Base-by-base conservation (phyloP, 306 rosid genomes). In the Hippophae tibetana region DNA sequence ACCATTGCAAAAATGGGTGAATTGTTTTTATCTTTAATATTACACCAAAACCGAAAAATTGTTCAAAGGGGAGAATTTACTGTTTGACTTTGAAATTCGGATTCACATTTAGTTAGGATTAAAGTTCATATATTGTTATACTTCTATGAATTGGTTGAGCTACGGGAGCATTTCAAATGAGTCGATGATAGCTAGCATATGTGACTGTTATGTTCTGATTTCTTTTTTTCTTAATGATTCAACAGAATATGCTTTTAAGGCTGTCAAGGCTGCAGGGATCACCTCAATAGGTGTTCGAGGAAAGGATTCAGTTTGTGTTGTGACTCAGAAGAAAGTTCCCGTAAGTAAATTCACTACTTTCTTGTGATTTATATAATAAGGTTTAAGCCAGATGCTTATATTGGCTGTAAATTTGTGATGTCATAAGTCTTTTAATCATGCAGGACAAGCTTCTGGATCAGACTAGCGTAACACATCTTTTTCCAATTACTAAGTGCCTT, bases 361-460 rank as follows among this genome's bases (percentile, higher is more conserved):
- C 25, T 3, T 57, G 6, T 31, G 44, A 42, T 10, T 1, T 26
- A 6, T 14, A 12, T 47, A 44, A 59, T 18, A 18, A 18, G 3
- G 47, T 12, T 14, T 3, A 13, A 14, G 58, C 42, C 40, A 11
- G 47, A 70, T 31, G 31, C 69, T 44, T 66, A 18, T 66, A 57
- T 42, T 6, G 47, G 38, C 5, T 31, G 38, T 31, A 31, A 31
- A 31, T 61, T 12, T 57, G 52, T 63, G 27, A 42, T 54, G 9
- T 12, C 27, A 54, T 65, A 61, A 11, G 26, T 65, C 68, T 1
- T 59, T 55, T 57, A 69, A 2, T 2, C 6, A 40, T 71, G 78
- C 81, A 93, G 99, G 99, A 93, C 76, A 93, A 93, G 60, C 99
- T 93, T 58, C 84, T 93, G 90, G 99, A 93, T 67, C 95, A 93